Percentiles rank a stretch among this genome's conserved stretches.
phyloP scores from a whole-genome alignment of 2,329 filamentous ascomycete genomes.

The Pseudopithomyces chartarum region DNA sequence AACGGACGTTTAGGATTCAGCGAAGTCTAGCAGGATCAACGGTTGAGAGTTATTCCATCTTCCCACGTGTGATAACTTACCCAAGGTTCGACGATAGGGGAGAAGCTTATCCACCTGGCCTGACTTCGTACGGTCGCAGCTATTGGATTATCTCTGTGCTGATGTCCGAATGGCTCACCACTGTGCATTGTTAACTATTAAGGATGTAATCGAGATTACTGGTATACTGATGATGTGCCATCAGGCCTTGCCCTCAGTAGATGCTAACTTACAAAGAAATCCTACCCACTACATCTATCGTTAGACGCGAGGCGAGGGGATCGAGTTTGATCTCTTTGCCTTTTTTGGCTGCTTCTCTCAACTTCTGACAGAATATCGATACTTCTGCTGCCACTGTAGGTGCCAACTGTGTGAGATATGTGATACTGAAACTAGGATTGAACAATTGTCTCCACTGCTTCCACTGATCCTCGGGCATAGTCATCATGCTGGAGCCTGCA shows the following conservation, averaged over 20 bases:
- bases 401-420: conserved; percentile 11
- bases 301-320: conserved; percentile 6
- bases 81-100: conserved; percentile 5
- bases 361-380: conserved; percentile 11
- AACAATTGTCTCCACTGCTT: conserved; percentile 12
- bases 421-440: conserved; percentile 14
- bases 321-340: conserved; percentile 9
- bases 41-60: too few relatives aligned
- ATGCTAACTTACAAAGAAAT: conserved; percentile 10
- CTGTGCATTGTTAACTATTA: conserved; percentile 4
- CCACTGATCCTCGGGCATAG: conserved; percentile 9
- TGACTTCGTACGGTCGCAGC: conserved; percentile 6
- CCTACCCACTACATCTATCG: conserved; percentile 16
- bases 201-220: not conserved
- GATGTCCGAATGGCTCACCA: conserved; percentile 1
- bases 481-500: conserved; percentile 11
- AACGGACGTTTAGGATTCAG: conserved; percentile 11
- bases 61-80: too few relatives aligned
- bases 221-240: too few relatives aligned
- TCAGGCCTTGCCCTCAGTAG: too few relatives aligned
- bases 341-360: conserved; percentile 1
- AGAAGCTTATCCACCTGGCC: conserved; percentile 11
- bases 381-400: conserved; percentile 9
- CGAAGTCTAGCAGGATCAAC: not conserved
- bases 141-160: conserved; percentile 6